Base-by-base conservation (phyloP, 352 stramenopile genomes). In the Saprolegnia parasitica region DNA sequence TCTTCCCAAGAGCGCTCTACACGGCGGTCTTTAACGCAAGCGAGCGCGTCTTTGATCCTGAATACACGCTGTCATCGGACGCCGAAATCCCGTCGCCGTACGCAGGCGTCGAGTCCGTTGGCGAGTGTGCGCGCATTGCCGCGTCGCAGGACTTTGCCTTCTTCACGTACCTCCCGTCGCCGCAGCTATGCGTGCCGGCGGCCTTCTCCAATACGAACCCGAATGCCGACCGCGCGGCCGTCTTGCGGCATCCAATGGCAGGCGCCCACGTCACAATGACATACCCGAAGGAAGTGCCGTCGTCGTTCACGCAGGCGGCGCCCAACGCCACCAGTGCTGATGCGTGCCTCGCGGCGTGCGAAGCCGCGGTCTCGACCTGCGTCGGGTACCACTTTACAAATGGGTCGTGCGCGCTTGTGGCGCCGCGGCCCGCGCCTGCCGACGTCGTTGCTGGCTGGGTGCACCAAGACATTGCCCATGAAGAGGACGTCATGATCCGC, bases 101-200 rank as follows among this genome's bases (percentile, higher is more conserved):
- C 45, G 29, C 47, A 5, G 18, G 13, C n/a, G 62, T 68, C 15
- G 62, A 61, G 24, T 61, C 62, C 13, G 18, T 68, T 20, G 47
- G 47, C 24, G 62, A 68, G 24, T 68, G 62, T 29, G 62, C 62
- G 23, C 50, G 35, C 8, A 60, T 68, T 55, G 35, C 62, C 8
- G 32, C 35, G 2, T 26, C 42, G 3, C 47, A 57, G 8, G 21
- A 13, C 13, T n/a, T 56, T 32, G 26, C 35, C 11, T 68, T 68
- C 62, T 68, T 68, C 24, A 68, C 62, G n/a, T 68, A 68, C 39
- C 21, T 68, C 4, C 50, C 42, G 9, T 32, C 42, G 45, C 47
- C 62, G 16, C 23, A 61, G 32, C 32, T 68, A 5, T 68, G 62
- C 39, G 47, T 68, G 32, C 62, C 26, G 23, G 39, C 64, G 18